Conservation (phyloP, 2,329 filamentous ascomycete genomes). For the Paracamarosporium sp. region DNA sequence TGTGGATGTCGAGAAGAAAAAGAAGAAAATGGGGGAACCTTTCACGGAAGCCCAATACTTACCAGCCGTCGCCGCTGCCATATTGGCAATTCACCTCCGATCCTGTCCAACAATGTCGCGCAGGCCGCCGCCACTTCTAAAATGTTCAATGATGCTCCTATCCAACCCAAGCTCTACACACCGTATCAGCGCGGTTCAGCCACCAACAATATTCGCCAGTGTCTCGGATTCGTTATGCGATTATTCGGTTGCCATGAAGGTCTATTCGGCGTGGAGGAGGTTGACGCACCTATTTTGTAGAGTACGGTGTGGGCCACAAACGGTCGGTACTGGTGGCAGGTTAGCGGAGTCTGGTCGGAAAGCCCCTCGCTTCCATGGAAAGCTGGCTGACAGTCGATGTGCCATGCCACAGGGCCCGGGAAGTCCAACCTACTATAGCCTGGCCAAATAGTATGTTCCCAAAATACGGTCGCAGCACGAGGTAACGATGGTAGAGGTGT, state of each 20-base stretch:
- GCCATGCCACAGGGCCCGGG: conserved; percentile 14
- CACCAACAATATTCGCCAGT: not conserved
- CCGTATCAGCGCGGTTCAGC: conserved; percentile 19
- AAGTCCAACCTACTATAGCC: conserved; percentile 17
- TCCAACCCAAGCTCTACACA: conserved; percentile 11
- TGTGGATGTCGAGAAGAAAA: conserved; percentile 22
- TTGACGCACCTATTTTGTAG: conserved; percentile 40
- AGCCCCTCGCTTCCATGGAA: conserved; percentile 36
- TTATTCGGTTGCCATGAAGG: conserved; percentile 6
- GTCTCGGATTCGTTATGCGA: not conserved
- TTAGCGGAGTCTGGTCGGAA: conserved; percentile 36
- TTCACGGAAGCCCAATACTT: conserved; percentile 36
- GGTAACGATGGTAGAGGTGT: conserved; percentile 24
- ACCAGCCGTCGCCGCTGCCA: conserved; percentile 52
- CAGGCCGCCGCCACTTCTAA: conserved; percentile 15
- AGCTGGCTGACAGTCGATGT: conserved; percentile 31
- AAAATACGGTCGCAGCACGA: conserved; percentile 16
- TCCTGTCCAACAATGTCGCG: conserved; percentile 24
- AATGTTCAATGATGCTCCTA: conserved; percentile 6
- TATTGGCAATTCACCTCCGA: conserved; percentile 35
- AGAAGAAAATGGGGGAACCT: conserved; percentile 26
- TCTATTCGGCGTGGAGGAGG: conserved; percentile 14
- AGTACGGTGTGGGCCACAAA: conserved; percentile 34
- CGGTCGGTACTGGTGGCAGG: conserved; percentile 36
- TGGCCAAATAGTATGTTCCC: conserved; percentile 10